A percentile compares a stretch with the other conserved stretches of the same genome.
Evolutionary conservation across 805 yeast genomes (phyloP).

Genomic region (Hanseniaspora valbyensis): DNA sequence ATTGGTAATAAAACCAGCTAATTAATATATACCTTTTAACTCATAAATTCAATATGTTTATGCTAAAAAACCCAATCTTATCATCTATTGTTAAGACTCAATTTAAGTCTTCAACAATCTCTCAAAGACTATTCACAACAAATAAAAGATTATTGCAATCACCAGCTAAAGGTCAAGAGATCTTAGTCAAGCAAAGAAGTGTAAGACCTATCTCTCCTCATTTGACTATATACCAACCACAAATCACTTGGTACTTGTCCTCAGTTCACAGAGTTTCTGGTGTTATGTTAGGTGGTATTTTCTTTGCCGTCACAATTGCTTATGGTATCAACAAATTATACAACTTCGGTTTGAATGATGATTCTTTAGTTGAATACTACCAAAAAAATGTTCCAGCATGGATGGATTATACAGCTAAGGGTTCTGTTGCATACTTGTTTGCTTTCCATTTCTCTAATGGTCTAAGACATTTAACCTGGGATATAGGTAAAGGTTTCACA

Average conservation of each 20-base stretch:
- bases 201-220: slow-evolving; percentile 89
- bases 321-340: slow-evolving; percentile 60
- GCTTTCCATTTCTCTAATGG: slow-evolving; percentile 82
- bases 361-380: slow-evolving; percentile 29
- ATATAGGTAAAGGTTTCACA: slow-evolving; percentile 67
- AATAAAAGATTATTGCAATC: slow-evolving; percentile 30
- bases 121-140: slow-evolving; percentile 9
- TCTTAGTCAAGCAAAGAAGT: slow-evolving; percentile 69
- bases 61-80: slow-evolving; percentile 11
- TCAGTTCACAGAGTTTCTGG: slow-evolving; percentile 81
- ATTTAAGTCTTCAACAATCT: not conserved
- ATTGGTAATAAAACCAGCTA: not conserved
- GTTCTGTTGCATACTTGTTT: slow-evolving; percentile 67
- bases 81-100: slow-evolving; percentile 1
- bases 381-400: slow-evolving; percentile 54
- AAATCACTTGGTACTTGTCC: slow-evolving; percentile 73
- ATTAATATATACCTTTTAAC: not conserved
- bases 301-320: slow-evolving; percentile 65
- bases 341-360: slow-evolving; percentile 38
- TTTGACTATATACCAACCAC: slow-evolving; percentile 80
- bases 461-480: slow-evolving; percentile 90
- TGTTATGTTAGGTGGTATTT: slow-evolving; percentile 64
- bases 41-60: not conserved
- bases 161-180: slow-evolving; percentile 49
- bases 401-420: slow-evolving; percentile 54